phyloP scores from a whole-genome alignment of 441 rosid species.

The Pelargonium hybrid region DNA sequence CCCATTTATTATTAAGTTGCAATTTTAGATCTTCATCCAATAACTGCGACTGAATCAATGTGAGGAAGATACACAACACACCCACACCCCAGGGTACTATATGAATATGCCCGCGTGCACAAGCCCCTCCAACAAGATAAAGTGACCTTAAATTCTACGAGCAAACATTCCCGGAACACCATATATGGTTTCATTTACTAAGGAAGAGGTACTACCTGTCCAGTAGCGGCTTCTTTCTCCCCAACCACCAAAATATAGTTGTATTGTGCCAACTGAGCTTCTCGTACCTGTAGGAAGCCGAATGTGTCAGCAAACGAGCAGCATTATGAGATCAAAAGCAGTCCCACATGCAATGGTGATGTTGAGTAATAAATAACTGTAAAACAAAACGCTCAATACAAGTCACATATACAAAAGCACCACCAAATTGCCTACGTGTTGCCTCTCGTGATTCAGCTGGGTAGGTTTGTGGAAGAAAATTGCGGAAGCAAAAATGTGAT shows the following conservation, averaged over 20 bases:
- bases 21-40: not conserved
- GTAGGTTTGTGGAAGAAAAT: no score
- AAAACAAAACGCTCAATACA: not conserved
- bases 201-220: slow-evolving; percentile 41
- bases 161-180: no score
- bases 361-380: no score
- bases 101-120: not conserved
- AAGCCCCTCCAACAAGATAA: not conserved
- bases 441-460: not conserved
- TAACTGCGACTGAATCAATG: not conserved
- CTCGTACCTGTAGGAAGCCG: slow-evolving; percentile 51
- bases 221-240: slow-evolving; percentile 64
- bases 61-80: no score
- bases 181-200: not conserved
- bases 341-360: not conserved
- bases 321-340: not conserved
- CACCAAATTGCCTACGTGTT: not conserved
- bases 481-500: not conserved
- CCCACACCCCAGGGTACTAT: no score
- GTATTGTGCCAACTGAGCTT: slow-evolving; percentile 95
- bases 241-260: slow-evolving; percentile 92
- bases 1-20: not conserved
- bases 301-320: not conserved
- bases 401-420: not conserved
- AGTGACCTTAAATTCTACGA: not conserved